Conservation (phyloP, 1,139 yeast genomes). For the Geotrichum restrictum region DNA sequence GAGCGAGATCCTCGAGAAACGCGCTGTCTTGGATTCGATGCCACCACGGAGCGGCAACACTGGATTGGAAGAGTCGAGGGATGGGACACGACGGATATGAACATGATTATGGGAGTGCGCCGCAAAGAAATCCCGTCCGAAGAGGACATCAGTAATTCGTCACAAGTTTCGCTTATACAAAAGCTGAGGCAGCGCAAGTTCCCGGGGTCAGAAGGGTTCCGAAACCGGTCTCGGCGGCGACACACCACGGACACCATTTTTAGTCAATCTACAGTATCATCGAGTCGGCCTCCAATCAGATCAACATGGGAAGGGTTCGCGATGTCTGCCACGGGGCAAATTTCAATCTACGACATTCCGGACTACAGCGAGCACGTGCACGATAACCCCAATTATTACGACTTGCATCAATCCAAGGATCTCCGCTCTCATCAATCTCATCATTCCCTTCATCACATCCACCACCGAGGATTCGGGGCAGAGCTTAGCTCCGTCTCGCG, state of each 20-base stretch:
- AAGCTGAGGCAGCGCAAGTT: background rate
- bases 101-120: constrained; percentile 70
- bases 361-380: constrained; percentile 51
- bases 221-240: background rate
- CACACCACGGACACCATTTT: background rate
- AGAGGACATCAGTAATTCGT: background rate
- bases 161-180: background rate
- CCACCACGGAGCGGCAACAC: constrained; percentile 65
- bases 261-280: constrained; percentile 21
- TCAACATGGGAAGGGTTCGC: constrained; percentile 77
- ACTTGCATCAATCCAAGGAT: constrained; percentile 38
- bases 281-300: constrained; percentile 46
- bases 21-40: constrained; percentile 78
- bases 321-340: constrained; percentile 59
- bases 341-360: constrained; percentile 60
- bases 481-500: constrained; percentile 18
- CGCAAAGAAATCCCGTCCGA: constrained; percentile 36
- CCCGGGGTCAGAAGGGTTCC: background rate
- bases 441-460: constrained; percentile 57
- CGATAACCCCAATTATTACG: constrained; percentile 41
- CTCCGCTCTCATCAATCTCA: constrained; percentile 70
- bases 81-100: constrained; percentile 76
- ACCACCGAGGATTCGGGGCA: constrained; percentile 28
- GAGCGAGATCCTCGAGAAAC: constrained; percentile 91
- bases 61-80: constrained; percentile 64